A percentile compares a stretch with the other conserved stretches of the same genome.
phyloP scores from a whole-genome alignment of 306 rosid genomes.

The Calophaca sinica region DNA sequence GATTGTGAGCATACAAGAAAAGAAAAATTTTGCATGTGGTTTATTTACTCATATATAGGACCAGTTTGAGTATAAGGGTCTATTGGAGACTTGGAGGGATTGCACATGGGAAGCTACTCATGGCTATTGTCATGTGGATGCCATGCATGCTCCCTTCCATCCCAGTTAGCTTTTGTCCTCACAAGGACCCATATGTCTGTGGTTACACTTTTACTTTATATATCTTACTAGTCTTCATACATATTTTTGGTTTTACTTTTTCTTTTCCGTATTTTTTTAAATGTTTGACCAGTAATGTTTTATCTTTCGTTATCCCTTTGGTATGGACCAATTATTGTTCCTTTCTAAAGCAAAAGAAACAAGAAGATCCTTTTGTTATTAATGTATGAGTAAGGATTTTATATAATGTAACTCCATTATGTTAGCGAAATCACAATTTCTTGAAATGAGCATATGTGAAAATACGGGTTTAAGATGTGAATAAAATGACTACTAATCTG shows the following conservation, averaged over 20 bases:
- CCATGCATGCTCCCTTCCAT: slow-evolving; percentile 48
- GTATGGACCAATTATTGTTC: too few relatives aligned
- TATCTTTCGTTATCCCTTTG: too few relatives aligned
- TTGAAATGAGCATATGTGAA: too few relatives aligned
- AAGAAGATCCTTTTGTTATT: too few relatives aligned
- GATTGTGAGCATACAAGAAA: background rate
- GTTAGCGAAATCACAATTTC: too few relatives aligned
- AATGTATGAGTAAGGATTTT: too few relatives aligned
- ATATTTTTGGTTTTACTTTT: background rate
- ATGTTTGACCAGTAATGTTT: too few relatives aligned
- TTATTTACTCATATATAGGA: background rate
- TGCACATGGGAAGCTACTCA: slow-evolving; percentile 47
- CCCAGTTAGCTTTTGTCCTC: slow-evolving; percentile 45
- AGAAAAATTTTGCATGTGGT: background rate
- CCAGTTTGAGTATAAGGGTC: background rate
- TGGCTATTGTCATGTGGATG: slow-evolving; percentile 15
- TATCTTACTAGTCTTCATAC: slow-evolving; percentile 1
- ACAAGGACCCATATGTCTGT: slow-evolving; percentile 56
- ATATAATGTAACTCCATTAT: too few relatives aligned
- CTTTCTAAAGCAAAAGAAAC: too few relatives aligned
- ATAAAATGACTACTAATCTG: too few relatives aligned
- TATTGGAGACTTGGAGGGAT: background rate
- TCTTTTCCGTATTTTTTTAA: too few relatives aligned
- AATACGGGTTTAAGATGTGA: too few relatives aligned
- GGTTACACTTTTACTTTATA: slow-evolving; percentile 48